phyloP scores from a whole-genome alignment of 106 monocot species.

The Cymbidium sinense region DNA sequence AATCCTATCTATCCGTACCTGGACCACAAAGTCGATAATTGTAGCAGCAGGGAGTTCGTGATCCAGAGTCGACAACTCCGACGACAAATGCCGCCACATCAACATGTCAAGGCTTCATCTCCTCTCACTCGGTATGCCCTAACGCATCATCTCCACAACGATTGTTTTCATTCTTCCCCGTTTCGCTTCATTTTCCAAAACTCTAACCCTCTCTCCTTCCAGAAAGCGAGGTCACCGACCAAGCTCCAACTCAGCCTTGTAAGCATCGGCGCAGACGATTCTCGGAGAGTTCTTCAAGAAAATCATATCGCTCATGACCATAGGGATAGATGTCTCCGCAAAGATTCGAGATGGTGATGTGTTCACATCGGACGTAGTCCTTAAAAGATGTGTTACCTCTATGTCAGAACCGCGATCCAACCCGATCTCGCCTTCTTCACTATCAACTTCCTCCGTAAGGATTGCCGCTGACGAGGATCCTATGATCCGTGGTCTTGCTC shows the following conservation, averaged over 20 bases:
- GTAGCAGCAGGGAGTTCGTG: too few species aligned
- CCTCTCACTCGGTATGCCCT: slow-evolving; percentile 63
- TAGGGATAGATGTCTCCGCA: slow-evolving; percentile 90
- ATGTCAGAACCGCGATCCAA: slow-evolving; percentile 80
- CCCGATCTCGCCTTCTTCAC: too few species aligned
- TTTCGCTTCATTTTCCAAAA: too few species aligned
- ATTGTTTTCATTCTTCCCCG: too few species aligned
- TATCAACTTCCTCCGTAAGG: slow-evolving; percentile 90
- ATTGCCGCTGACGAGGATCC: slow-evolving; percentile 92
- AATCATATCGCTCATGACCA: slow-evolving; percentile 96
- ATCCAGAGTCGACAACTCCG: not conserved
- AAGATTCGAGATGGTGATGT: slow-evolving; percentile 95
- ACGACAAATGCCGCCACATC: slow-evolving; percentile 36
- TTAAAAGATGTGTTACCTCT: slow-evolving; percentile 99
- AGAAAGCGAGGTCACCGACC: slow-evolving; percentile 96
- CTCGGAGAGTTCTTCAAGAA: slow-evolving; percentile 94
- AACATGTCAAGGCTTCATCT: slow-evolving; percentile 2
- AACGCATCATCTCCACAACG: not conserved
- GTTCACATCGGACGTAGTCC: too few species aligned
- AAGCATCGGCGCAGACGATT: slow-evolving; percentile 78
- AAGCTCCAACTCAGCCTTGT: slow-evolving; percentile 92
- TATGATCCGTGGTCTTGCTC: slow-evolving; percentile 86
- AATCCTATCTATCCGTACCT: too few species aligned
- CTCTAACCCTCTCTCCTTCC: slow-evolving; percentile 7
- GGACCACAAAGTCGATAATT: too few species aligned